phyloP scores from a whole-genome alignment of 306 rosid genomes.

The Malus sieversii region DNA sequence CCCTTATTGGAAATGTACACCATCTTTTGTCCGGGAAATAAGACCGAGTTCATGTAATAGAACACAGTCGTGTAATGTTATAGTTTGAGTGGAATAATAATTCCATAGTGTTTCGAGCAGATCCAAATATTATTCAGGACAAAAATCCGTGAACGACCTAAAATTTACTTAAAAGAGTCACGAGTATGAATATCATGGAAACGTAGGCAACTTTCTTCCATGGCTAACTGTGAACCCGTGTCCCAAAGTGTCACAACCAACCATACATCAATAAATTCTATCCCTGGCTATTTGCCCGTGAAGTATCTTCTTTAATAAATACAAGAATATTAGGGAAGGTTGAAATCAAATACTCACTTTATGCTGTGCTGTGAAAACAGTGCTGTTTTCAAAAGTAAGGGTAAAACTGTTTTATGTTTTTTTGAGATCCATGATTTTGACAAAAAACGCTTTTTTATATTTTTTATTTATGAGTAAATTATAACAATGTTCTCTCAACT shows the following conservation, averaged over 20 bases:
- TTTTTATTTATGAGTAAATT: no score
- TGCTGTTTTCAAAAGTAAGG: no score
- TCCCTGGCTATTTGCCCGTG: background rate
- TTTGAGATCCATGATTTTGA: no score
- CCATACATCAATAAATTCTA: background rate
- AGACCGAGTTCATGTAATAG: background rate
- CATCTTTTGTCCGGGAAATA: background rate
- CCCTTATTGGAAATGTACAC: background rate
- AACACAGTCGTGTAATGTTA: background rate
- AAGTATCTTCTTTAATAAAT: background rate
- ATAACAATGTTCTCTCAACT: no score
- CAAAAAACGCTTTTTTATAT: no score
- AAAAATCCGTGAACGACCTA: background rate
- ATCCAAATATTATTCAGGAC: background rate
- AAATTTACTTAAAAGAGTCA: background rate
- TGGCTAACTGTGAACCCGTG: constrained; percentile 6
- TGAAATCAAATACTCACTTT: no score
- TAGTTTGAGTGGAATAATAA: background rate
- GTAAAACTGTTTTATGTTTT: no score
- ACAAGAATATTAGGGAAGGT: no score
- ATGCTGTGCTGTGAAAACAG: no score
- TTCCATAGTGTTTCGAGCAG: background rate
- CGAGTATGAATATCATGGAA: background rate
- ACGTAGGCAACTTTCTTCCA: background rate
- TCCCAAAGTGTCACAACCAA: background rate